A percentile compares a stretch with the other conserved stretches of the same genome.
Conservation (phyloP, 140 eudicot species). For the Bidens hawaiensis region DNA sequence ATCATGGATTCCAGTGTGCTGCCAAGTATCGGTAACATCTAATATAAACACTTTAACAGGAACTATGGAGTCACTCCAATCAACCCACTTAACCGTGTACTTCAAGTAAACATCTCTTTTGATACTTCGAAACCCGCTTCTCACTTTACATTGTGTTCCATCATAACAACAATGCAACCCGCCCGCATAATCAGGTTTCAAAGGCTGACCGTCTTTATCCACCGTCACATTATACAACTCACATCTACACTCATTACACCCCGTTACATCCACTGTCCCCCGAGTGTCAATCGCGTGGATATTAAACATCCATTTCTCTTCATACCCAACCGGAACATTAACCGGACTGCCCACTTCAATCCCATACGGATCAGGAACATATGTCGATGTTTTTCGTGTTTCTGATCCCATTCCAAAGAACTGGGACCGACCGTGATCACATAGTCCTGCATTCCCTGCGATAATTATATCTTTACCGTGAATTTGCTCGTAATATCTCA, state of each 20-base stretch:
- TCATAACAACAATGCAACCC: slow-evolving; percentile 79
- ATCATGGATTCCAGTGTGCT: slow-evolving; percentile 40
- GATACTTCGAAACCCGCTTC: slow-evolving; percentile 33
- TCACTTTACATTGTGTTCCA: slow-evolving; percentile 53
- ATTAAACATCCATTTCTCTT: slow-evolving; percentile 70
- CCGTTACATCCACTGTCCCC: slow-evolving; percentile 58
- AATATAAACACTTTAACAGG: slow-evolving; percentile 65
- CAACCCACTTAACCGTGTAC: slow-evolving; percentile 71
- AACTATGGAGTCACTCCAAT: slow-evolving; percentile 55
- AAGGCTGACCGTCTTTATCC: slow-evolving; percentile 41
- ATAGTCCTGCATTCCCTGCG: slow-evolving; percentile 55
- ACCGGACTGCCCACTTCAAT: slow-evolving; percentile 69
- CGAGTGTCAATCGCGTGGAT: slow-evolving; percentile 90
- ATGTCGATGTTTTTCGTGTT: slow-evolving; percentile 62
- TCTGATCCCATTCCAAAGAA: slow-evolving; percentile 87
- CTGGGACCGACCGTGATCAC: slow-evolving; percentile 42
- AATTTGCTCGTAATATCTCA: slow-evolving; percentile 43
- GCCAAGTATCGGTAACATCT: slow-evolving; percentile 79
- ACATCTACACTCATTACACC: slow-evolving; percentile 88
- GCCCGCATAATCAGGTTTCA: slow-evolving; percentile 48
- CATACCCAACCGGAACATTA: slow-evolving; percentile 64
- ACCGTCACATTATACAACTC: slow-evolving; percentile 50
- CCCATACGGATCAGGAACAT: slow-evolving; percentile 75
- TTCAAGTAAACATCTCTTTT: slow-evolving; percentile 49
- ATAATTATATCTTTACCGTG: slow-evolving; percentile 23